phyloP scores from a whole-genome alignment of 2,329 filamentous ascomycete species.

The Bimuria novae-zelandiae region DNA sequence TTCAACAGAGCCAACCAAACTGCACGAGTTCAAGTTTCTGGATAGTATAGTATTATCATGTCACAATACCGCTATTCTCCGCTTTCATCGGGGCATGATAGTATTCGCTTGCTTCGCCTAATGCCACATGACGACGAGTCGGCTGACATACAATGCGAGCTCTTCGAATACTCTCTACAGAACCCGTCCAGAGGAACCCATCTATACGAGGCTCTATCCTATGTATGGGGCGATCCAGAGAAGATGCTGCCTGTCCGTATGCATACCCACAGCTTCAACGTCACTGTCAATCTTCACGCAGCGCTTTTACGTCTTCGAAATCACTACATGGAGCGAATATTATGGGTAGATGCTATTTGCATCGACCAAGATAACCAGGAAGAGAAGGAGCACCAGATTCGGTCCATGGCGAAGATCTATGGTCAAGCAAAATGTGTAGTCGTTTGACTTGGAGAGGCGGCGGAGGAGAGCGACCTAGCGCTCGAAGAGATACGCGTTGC shows the following conservation, averaged over 20 bases:
- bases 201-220: slow-evolving; percentile 16
- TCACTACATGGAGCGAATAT: slow-evolving; percentile 6
- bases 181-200: slow-evolving; percentile 5
- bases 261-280: slow-evolving; percentile 1
- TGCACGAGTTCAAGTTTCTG: too few species aligned
- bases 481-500: slow-evolving; percentile 17
- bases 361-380: slow-evolving; percentile 12
- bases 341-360: too few species aligned
- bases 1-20: too few species aligned
- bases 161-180: slow-evolving; percentile 18
- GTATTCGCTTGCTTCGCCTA: slow-evolving; percentile 20
- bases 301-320: slow-evolving; percentile 14
- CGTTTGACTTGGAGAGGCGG: slow-evolving; percentile 20
- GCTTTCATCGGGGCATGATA: too few species aligned
- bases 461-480: slow-evolving; percentile 12
- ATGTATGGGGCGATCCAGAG: slow-evolving; percentile 10
- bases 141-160: slow-evolving; percentile 15
- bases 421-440: slow-evolving; percentile 14
- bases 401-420: slow-evolving; percentile 20
- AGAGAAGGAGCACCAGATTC: slow-evolving; percentile 19
- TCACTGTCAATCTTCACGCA: slow-evolving; percentile 15
- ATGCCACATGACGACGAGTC: slow-evolving; percentile 11
- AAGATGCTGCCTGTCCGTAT: slow-evolving; percentile 11
- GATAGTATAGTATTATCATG: too few species aligned
- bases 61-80: too few species aligned